Conservation (phyloP, 768 basidiomycete species). For the Plicaturopsis crispa region DNA sequence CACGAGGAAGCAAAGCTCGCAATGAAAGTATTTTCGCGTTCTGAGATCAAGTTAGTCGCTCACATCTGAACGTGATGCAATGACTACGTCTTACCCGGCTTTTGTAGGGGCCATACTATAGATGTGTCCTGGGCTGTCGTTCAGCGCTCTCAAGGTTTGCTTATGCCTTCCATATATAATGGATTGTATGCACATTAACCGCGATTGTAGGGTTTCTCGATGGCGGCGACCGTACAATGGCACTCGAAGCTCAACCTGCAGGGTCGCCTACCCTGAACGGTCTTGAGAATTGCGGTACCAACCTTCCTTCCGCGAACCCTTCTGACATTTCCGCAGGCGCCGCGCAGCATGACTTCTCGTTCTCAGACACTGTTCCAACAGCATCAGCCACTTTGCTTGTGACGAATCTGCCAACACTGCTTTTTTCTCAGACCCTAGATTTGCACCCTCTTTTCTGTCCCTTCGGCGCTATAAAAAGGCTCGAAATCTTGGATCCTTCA, state of each 20-base stretch:
- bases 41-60: conserved; percentile 53
- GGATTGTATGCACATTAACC: neutral
- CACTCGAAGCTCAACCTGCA: conserved; percentile 41
- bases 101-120: conserved; percentile 57
- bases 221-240: conserved; percentile 68
- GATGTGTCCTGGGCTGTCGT: conserved; percentile 87
- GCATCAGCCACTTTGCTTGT: conserved; percentile 53
- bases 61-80: too few relatives aligned
- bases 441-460: conserved; percentile 69
- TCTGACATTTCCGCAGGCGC: conserved; percentile 22
- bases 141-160: conserved; percentile 73
- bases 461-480: conserved; percentile 59
- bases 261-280: conserved; percentile 20
- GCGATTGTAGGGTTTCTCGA: conserved; percentile 59
- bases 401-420: conserved; percentile 53
- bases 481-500: conserved; percentile 36
- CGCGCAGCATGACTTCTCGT: conserved; percentile 23
- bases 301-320: conserved; percentile 16
- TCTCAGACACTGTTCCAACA: conserved; percentile 21
- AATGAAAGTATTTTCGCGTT: conserved; percentile 60
- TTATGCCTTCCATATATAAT: conserved; percentile 2
- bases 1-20: conserved; percentile 66
- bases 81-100: conserved; percentile 3
- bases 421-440: conserved; percentile 63
- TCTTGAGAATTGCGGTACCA: conserved; percentile 17